Evolutionary conservation across 1,139 yeast species (phyloP), one percentile per base, ranked within the genome.

Genomic region (Meyerozyma sp.): DNA sequence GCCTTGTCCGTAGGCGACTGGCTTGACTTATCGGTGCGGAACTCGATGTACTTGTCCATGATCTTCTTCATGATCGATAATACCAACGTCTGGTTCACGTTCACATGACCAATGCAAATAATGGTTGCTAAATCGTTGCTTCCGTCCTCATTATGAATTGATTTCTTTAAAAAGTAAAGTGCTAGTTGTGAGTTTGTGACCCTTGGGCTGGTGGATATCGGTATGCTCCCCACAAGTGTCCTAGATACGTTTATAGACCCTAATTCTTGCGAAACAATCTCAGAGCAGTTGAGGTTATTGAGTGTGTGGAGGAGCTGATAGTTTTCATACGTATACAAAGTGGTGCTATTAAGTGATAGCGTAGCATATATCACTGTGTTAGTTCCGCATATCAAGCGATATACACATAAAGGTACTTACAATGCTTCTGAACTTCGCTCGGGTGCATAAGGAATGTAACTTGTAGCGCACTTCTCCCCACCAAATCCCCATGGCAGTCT

Each of bases 281-380:
- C 83, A 2, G 77, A 69, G 51, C 81, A 77, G 52, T 77, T 78
- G 43, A 76, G 59, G 47, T 69, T 69, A 41, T 66, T 62, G 23
- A 70, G 51, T 11, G 59, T 52, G 40, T 70, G 70, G 1, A 66
- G 63, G 32, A 77, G 58, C 42, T 63, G 66, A 45, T 62, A 60
- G 55, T 77, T 76, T 50, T 78, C 82, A 53, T 79, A 75, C 11
- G 82, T 75, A 58, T 74, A 79, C 18, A 78, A 60, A 0, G 83
- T 77, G 16, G 82, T 75, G 18, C 82, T 77, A 51, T 79, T 78
- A 42, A 70, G 62, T 8, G 81, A 77, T 41, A 78, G 61, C 8
- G 81, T 70, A 26, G 73, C 65, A 51, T 68, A 68, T 13, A 73
- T 67, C 51, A 72, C 75, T 68, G 48, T 26, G 45, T 52, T 34